Evolutionary conservation across 768 basidiomycete genomes (phyloP).

Genomic region (Scleroderma citrinum): DNA sequence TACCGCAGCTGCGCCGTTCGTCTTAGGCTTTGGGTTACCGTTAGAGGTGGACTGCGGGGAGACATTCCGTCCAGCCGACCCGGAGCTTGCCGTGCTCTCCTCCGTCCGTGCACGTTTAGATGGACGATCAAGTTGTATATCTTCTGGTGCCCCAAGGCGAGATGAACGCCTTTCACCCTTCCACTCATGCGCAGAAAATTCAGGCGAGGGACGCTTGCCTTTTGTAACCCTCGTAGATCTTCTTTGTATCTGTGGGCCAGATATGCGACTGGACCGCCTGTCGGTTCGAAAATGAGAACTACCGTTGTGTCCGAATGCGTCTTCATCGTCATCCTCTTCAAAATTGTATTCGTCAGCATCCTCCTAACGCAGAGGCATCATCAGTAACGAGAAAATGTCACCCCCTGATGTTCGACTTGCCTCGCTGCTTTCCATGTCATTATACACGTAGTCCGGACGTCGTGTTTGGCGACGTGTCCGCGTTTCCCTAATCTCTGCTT

Average conservation of each 20-base stretch:
- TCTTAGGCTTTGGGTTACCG: constrained; percentile 42
- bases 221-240: constrained; percentile 49
- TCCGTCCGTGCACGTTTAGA: constrained; percentile 74
- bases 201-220: constrained; percentile 47
- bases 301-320: constrained; percentile 38
- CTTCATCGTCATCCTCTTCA: constrained; percentile 64
- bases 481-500: constrained; percentile 74
- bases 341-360: constrained; percentile 64
- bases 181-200: constrained; percentile 53
- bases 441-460: constrained; percentile 79
- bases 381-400: constrained; percentile 18
- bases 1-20: constrained; percentile 56
- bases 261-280: constrained; percentile 38
- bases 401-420: constrained; percentile 13
- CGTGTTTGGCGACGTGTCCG: constrained; percentile 69
- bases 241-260: constrained; percentile 34
- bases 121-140: constrained; percentile 46
- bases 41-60: constrained; percentile 18
- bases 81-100: constrained; percentile 58
- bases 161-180: constrained; percentile 70
- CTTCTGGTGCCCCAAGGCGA: constrained; percentile 53
- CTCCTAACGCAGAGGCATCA: constrained; percentile 30
- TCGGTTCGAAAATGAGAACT: constrained; percentile 35
- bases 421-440: constrained; percentile 62
- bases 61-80: constrained; percentile 32